Conservation (phyloP, 2,329 filamentous ascomycete species). For the Scytalidium sp. region DNA sequence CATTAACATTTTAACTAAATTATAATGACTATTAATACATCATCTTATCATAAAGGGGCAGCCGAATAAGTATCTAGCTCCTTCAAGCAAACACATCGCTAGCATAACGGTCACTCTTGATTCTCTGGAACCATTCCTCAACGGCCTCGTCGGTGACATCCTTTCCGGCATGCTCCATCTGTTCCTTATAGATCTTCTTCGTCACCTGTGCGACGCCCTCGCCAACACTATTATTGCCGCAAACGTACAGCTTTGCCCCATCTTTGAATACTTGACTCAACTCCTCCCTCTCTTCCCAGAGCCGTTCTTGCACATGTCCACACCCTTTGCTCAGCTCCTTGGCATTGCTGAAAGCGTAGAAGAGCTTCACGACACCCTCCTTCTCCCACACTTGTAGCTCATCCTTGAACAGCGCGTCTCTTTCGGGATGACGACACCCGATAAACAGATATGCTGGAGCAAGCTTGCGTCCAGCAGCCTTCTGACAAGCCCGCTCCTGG, state of each 20-base stretch:
- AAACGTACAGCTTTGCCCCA: constrained; percentile 25
- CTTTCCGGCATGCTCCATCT: constrained; percentile 26
- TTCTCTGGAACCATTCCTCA: constrained; percentile 40
- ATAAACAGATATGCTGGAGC: constrained; percentile 24
- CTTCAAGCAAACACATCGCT: constrained; percentile 38
- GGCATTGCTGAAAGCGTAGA: constrained; percentile 17
- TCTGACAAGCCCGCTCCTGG: constrained; percentile 24
- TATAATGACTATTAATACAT: too few species aligned
- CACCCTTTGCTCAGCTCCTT: constrained; percentile 18
- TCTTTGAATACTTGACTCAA: constrained; percentile 18
- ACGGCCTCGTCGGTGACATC: constrained; percentile 35
- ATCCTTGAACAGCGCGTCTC: constrained; percentile 17
- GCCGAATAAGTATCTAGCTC: too few species aligned
- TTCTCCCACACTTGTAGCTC: constrained; percentile 21
- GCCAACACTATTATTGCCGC: constrained; percentile 32
- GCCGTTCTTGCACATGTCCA: constrained; percentile 21
- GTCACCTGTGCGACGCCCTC: constrained; percentile 38
- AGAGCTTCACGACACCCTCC: constrained; percentile 18
- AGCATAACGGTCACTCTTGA: constrained; percentile 43
- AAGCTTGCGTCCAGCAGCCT: constrained; percentile 21
- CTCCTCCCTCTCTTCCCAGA: constrained; percentile 21
- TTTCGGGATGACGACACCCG: constrained; percentile 19
- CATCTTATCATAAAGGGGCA: too few species aligned
- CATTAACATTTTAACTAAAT: too few species aligned
- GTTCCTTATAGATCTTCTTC: constrained; percentile 40